These are phyloP conservation scores for Aspergillus clavatus DNA, from an alignment of 2,329 filamentous ascomycete species.

Conservation along the genomic window DNA sequence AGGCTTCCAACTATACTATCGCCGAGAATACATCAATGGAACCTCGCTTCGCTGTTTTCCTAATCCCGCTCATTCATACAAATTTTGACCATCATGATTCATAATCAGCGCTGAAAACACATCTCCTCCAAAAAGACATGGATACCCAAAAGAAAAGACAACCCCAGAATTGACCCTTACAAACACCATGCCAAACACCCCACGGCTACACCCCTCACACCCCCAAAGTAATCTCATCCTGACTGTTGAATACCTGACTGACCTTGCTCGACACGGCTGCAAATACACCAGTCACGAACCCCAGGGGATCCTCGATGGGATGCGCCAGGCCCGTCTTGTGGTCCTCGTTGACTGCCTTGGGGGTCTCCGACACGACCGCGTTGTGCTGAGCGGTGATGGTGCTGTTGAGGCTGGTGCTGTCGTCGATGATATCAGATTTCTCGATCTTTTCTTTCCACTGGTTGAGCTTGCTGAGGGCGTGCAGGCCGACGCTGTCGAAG, in stretches of 20 bases:
- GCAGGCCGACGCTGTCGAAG: constrained; percentile 16
- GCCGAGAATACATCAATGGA: too few relatives aligned
- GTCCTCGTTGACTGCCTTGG: too few relatives aligned
- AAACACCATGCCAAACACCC: neutral
- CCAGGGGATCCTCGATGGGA: constrained; percentile 14
- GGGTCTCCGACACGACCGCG: too few relatives aligned
- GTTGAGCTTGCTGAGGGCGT: constrained; percentile 3
- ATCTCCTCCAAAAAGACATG: too few relatives aligned
- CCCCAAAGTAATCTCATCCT: constrained; percentile 25
- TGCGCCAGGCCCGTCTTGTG: too few relatives aligned
- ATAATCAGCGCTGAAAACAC: too few relatives aligned
- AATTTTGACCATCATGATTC: too few relatives aligned
- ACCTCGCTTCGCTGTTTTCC: too few relatives aligned
- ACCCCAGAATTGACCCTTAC: neutral
- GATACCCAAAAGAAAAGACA: too few relatives aligned
- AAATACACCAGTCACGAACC: constrained; percentile 18
- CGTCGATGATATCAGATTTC: constrained; percentile 3
- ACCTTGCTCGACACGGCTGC: constrained; percentile 15
- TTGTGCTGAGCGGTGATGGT: neutral
- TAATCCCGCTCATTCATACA: too few relatives aligned
- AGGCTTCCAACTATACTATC: too few relatives aligned
- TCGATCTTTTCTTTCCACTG: constrained; percentile 6
- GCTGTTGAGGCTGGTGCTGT: constrained; percentile 4
- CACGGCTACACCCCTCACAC: neutral
- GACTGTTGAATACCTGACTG: constrained; percentile 20